Evolutionary conservation across 441 rosid genomes (phyloP).

Genomic region (Sinapis alba): DNA sequence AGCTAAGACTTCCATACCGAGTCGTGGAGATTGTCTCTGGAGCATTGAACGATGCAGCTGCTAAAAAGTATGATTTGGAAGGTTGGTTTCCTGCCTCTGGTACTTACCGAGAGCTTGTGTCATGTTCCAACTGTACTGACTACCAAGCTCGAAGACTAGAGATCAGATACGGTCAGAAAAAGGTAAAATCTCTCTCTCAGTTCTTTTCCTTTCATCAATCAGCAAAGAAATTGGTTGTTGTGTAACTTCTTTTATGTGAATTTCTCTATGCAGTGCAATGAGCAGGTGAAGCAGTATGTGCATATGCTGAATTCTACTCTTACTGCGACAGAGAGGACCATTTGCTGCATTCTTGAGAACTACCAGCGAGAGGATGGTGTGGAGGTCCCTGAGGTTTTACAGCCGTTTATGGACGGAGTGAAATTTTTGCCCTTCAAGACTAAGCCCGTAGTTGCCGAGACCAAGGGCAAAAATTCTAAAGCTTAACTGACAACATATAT

Average conservation of each 20-base stretch:
- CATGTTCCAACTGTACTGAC: constrained; percentile 87
- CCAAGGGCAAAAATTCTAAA: constrained; percentile 72
- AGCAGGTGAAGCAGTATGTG: constrained; percentile 74
- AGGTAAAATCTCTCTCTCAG: constrained; percentile 31
- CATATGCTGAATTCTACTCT: constrained; percentile 94
- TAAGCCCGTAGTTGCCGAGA: constrained; percentile 55
- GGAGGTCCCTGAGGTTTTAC: constrained; percentile 71
- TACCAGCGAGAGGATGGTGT: constrained; percentile 85
- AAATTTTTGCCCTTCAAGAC: constrained; percentile 70
- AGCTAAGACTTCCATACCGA: constrained; percentile 78
- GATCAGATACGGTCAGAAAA: constrained; percentile 88
- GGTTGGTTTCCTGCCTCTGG: constrained; percentile 85
- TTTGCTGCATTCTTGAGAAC: constrained; percentile 94
- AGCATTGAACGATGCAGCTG: constrained; percentile 89
- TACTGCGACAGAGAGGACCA: constrained; percentile 90
- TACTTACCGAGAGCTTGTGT: constrained; percentile 82
- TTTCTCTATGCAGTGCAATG: constrained; percentile 61
- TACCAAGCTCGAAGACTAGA: constrained; percentile 82
- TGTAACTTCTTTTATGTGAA: not conserved
- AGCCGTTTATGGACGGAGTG: constrained; percentile 70
- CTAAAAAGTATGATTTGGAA: constrained; percentile 85
- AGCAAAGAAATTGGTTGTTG: not conserved
- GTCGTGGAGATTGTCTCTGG: constrained; percentile 79
- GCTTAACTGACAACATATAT: constrained; percentile 26
- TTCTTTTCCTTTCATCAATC: not conserved